Evolutionary conservation across 1,284 basidiomycete species (phyloP).

Genomic region (Pterulicium gracile): DNA sequence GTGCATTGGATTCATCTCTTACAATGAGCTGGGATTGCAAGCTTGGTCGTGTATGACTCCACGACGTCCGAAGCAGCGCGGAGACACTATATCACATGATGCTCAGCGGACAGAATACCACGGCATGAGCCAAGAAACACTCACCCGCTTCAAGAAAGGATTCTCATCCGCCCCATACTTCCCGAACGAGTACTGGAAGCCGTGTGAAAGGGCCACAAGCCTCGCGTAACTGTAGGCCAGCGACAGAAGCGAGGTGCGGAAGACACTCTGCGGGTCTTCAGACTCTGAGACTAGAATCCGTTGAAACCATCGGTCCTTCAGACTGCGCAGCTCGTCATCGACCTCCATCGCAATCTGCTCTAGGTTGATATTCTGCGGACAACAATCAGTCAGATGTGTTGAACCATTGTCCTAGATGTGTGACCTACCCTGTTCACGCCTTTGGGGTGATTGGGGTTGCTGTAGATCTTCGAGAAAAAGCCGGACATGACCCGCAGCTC

Average conservation of each 20-base stretch:
- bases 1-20: too few species aligned
- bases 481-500: constrained; percentile 52
- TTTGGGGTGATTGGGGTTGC: constrained; percentile 60
- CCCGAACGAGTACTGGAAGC: constrained; percentile 65
- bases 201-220: constrained; percentile 59
- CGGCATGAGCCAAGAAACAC: too few species aligned
- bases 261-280: constrained; percentile 42
- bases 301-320: constrained; percentile 45
- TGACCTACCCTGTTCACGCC: constrained; percentile 54
- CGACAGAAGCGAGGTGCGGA: constrained; percentile 53
- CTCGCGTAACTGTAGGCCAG: constrained; percentile 62
- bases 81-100: constrained; percentile 11
- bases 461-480: constrained; percentile 59
- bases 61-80: constrained; percentile 8
- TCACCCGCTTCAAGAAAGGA: constrained; percentile 54
- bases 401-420: not conserved
- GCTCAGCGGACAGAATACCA: not conserved
- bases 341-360: constrained; percentile 51
- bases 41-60: not conserved
- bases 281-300: constrained; percentile 32
- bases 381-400: not conserved
- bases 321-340: constrained; percentile 48
- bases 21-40: not conserved
- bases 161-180: constrained; percentile 46
- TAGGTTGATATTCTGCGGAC: constrained; percentile 44